Evolutionary conservation across 306 rosid species (phyloP), one percentile per base, ranked within the genome.

Genomic region (Cicer cuneatum): DNA sequence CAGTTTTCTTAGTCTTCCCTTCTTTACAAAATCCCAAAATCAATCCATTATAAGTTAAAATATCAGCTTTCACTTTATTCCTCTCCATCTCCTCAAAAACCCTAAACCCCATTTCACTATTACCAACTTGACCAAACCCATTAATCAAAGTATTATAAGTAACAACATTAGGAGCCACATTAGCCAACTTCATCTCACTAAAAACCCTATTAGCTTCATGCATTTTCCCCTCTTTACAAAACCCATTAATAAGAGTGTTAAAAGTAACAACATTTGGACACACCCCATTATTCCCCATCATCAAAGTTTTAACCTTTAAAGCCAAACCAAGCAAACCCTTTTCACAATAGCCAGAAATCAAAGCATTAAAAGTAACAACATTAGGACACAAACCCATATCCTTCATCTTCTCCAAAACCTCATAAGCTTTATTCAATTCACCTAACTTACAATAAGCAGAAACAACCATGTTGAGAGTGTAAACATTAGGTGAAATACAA

Each of bases 1-100:
- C 96, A 64, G 96, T 95, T 48, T 91, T 94, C 83, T 83, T 87
- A 21, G 98, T 90, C 77, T 88, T 91, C 35, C 96, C 98, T 61
- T 83, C 87, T 82, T 86, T 94, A 77, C 96, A 94, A n/a, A 87
- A 73, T 54, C 96, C 97, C 82, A 88, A 81, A 80, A 91, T 91
- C 90, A 89, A 84, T 7, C 91, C 90, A 77, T 91, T 93, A 72
- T 86, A 89, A 45, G 94, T 93, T 78, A 91, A 70, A 38, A 91
- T 89, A 88, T 88, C 92, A 53, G 90, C 77, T 68, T 79, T 85
- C 69, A 91, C 89, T 72, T 62, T 74, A 75, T 81, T 71, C 78
- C 64, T 86, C 16, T 47, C 78, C 98, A 91, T 91, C 86, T 93
- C 96, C 80, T 91, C 96, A 35, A 48, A 83, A 84, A 91, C 84